Evolutionary conservation across 2,329 filamentous ascomycete species (phyloP), one percentile per base, ranked within the genome.

Genomic region (Leptographium wingfieldii): DNA sequence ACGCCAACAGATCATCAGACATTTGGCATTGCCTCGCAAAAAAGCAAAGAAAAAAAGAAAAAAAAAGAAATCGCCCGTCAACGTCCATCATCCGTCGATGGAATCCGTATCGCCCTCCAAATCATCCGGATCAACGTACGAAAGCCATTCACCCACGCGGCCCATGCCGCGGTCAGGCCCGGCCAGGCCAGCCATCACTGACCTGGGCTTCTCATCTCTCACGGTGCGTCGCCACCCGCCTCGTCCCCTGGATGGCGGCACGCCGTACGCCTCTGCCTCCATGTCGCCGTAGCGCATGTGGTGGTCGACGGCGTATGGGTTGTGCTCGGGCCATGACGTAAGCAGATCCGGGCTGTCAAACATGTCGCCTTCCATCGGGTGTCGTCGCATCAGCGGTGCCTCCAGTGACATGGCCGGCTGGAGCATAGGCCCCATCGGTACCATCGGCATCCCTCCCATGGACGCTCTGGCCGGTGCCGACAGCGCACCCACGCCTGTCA

Each of bases 61-160:
- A 12, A 7, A 16, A 40, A 12, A 40, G 38, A 40, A 16, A 40
- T 10, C 10, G 12, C 38, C 9, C 10, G 10, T 40, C 12, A 31
- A 5, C 40, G 4, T 1, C 40, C 9, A 3, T 46, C 43, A 29
- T n/a, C 16, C 25, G 27, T 31, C 12, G 14, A 52, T 27, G 3
- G 25, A 31, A 7, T 57, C 43, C 43, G 33, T n/a, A 16, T 59
- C 62, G 19, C 43, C 69, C 49, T 73, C 72, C 51, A 74, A 73
- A 48, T 69, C 63, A 4, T 76, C 77, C 7, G 73, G 73, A 62
- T 73, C 72, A 19, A 81, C 75, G 67, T 77, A 78, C 49, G 69
- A 73, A 61, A 71, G 72, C 78, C 78, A 81, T 60, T 79, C 75
- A 52, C 69, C 70, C 22, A 81, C 77, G 7, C 78, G 72, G 63